Evolutionary conservation across 148 eudicot genomes (phyloP).

Genomic region (Pharnaceum exiguum): DNA sequence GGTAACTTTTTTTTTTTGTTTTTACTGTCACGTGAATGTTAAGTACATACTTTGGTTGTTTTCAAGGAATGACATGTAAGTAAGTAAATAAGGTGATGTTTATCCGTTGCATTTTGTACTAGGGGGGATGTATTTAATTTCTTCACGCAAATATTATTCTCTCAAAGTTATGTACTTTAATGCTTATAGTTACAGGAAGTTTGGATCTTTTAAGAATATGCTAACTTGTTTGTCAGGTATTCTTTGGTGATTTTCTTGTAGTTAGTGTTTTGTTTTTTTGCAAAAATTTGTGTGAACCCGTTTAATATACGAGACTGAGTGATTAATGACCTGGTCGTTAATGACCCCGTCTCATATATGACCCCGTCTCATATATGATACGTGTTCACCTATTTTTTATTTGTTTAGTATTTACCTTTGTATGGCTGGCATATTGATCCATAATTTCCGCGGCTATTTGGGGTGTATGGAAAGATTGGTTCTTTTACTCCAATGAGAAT

Average conservation of each 20-base stretch:
- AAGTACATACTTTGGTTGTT: background rate
- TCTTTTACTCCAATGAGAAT: too few relatives aligned
- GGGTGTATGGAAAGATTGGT: too few relatives aligned
- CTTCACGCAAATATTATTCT: constrained; percentile 20
- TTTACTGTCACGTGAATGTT: constrained; percentile 28
- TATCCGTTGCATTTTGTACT: background rate
- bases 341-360: too few relatives aligned
- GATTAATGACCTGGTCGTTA: too few relatives aligned
- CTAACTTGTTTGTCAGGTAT: background rate
- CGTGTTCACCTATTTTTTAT: too few relatives aligned
- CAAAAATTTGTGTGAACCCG: too few relatives aligned
- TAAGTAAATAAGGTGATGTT: background rate
- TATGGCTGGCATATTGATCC: too few relatives aligned
- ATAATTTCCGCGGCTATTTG: too few relatives aligned
- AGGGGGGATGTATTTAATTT: background rate
- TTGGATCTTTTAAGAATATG: constrained; percentile 6
- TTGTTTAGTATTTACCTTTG: too few relatives aligned
- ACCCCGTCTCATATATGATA: too few relatives aligned
- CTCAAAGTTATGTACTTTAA: too few relatives aligned
- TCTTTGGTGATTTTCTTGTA: background rate
- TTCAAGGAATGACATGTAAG: background rate
- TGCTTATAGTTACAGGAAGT: background rate
- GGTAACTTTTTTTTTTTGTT: background rate
- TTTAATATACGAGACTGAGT: too few relatives aligned
- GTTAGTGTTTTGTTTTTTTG: background rate